Evolutionary conservation across 768 basidiomycete species (phyloP).

Genomic region (Galerina marginata): DNA sequence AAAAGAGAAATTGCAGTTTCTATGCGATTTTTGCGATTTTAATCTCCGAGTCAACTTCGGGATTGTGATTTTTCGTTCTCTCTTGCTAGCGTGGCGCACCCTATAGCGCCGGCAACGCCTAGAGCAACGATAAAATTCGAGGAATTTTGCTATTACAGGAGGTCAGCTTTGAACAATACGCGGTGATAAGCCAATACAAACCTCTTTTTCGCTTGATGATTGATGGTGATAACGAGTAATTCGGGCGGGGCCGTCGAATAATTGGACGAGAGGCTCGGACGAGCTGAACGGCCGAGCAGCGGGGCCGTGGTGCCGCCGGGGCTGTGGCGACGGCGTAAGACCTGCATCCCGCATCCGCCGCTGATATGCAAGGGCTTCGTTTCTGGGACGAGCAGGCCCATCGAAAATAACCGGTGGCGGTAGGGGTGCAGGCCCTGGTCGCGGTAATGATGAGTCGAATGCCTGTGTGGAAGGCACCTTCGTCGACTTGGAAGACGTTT

Average conservation of each 20-base stretch:
- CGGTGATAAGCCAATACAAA: constrained; percentile 11
- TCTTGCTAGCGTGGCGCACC: constrained; percentile 23
- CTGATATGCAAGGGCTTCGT: constrained; percentile 27
- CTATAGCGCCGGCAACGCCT: constrained; percentile 23
- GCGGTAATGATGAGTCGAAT: constrained; percentile 14
- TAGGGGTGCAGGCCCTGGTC: constrained; percentile 37
- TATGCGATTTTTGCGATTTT: not conserved
- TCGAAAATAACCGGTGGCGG: constrained; percentile 54
- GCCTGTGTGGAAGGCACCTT: constrained; percentile 3
- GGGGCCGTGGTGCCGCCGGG: constrained; percentile 22
- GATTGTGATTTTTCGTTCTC: constrained; percentile 12
- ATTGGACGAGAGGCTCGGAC: constrained; percentile 37
- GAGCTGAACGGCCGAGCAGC: constrained; percentile 22
- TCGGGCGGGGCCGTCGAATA: constrained; percentile 55
- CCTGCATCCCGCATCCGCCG: constrained; percentile 27
- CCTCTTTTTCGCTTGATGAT: constrained; percentile 23
- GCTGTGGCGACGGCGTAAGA: constrained; percentile 24
- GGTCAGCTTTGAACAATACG: not conserved
- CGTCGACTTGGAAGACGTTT: constrained; percentile 2
- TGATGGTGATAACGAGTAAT: constrained; percentile 34
- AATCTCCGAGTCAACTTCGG: not conserved
- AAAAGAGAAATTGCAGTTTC: not conserved
- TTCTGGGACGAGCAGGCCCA: constrained; percentile 49
- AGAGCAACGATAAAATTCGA: constrained; percentile 18
- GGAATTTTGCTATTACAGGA: constrained; percentile 4